phyloP scores from a whole-genome alignment of 2,329 filamentous ascomycete species.

The Colletotrichum chlorophyti region DNA sequence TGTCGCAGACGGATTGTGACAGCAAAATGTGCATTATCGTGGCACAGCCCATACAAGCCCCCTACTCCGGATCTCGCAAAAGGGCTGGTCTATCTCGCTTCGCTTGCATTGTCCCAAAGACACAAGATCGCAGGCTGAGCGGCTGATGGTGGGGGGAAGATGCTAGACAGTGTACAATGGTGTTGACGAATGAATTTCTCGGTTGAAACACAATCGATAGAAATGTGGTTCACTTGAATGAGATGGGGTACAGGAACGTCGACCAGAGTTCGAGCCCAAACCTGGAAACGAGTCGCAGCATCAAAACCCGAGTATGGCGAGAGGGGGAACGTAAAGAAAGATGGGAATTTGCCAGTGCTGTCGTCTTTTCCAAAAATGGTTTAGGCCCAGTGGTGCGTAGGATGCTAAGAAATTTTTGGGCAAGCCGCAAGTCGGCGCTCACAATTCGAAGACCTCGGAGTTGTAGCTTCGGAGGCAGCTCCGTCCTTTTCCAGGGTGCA shows the following conservation, averaged over 20 bases:
- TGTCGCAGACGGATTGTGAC: slow-evolving; percentile 3
- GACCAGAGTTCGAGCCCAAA: slow-evolving; percentile 4
- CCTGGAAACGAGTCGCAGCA: neutral
- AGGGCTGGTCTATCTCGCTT: neutral
- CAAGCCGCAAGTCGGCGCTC: neutral
- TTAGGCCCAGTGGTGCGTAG: neutral
- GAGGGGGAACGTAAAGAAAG: neutral
- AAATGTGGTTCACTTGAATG: neutral
- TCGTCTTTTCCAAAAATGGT: slow-evolving; percentile 8
- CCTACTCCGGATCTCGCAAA: neutral
- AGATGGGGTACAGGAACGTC: neutral
- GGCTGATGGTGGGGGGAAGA: too few relatives aligned
- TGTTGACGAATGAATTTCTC: neutral
- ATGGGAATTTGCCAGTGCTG: neutral
- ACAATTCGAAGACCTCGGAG: neutral
- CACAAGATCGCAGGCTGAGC: slow-evolving; percentile 2
- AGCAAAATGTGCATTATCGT: neutral
- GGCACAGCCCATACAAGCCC: neutral
- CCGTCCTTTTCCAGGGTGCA: slow-evolving; percentile 18
- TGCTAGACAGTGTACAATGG: neutral
- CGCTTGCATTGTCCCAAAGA: slow-evolving; percentile 6
- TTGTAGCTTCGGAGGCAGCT: slow-evolving; percentile 23
- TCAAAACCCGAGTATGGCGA: neutral
- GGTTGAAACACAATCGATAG: neutral
- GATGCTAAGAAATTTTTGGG: slow-evolving; percentile 2